A percentile compares a stretch with the other conserved stretches of the same genome.
phyloP scores from a whole-genome alignment of 768 basidiomycete species.

The Dentipellis sp. region DNA sequence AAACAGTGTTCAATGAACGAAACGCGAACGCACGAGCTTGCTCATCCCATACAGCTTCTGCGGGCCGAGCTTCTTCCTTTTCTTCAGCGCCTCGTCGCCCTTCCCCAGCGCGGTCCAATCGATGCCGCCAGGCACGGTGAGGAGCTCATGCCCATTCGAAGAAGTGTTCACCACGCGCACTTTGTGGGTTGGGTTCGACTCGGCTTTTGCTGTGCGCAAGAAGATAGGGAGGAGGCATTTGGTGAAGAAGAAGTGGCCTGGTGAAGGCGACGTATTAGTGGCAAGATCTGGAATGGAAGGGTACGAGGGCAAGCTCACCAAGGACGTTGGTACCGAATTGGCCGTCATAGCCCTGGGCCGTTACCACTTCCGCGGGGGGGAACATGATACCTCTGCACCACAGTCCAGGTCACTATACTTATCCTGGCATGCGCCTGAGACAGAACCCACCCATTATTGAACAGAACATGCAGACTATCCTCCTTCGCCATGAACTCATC shows the following conservation, averaged over 20 bases:
- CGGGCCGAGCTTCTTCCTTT: constrained; percentile 5
- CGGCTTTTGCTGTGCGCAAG: constrained; percentile 21
- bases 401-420: too few relatives aligned
- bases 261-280: not conserved
- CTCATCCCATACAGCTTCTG: constrained; percentile 11
- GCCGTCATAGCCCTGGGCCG: constrained; percentile 13
- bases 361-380: constrained; percentile 1
- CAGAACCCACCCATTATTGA: constrained; percentile 12
- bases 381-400: constrained; percentile 5
- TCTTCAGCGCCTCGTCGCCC: constrained; percentile 1
- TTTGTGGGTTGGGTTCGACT: constrained; percentile 17
- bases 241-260: constrained; percentile 27
- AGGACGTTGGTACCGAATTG: constrained; percentile 14
- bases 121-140: constrained; percentile 17
- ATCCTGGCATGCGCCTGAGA: too few relatives aligned
- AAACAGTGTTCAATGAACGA: too few relatives aligned
- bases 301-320: not conserved
- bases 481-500: constrained; percentile 2
- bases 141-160: constrained; percentile 17
- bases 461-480: constrained; percentile 11
- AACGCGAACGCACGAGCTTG: constrained; percentile 6
- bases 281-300: not conserved
- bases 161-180: constrained; percentile 22
- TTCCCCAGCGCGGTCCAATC: constrained; percentile 5
- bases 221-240: constrained; percentile 23